Conservation (phyloP, 768 basidiomycete species). For the Coprinellus aureogranulatus region DNA sequence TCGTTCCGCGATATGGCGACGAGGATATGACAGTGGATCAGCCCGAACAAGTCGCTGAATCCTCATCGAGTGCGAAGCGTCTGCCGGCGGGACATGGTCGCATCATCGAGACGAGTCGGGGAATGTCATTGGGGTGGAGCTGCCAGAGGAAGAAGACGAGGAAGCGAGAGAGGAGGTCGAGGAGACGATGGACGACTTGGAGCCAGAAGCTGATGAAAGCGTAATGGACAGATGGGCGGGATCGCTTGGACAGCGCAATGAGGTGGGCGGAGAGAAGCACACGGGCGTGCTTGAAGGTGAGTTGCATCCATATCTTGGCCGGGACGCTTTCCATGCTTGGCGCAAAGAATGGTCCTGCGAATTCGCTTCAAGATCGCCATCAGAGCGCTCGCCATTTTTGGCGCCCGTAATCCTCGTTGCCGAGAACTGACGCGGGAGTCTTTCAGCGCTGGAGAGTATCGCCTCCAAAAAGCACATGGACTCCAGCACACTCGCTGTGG, state of each 20-base stretch:
- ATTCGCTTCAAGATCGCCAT: neutral
- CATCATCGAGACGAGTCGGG: conserved; percentile 82
- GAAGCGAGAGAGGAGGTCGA: conserved; percentile 21
- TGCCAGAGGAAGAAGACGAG: conserved; percentile 55
- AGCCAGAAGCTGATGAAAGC: conserved; percentile 30
- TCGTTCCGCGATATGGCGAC: conserved; percentile 10
- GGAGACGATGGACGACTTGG: conserved; percentile 41
- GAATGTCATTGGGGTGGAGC: conserved; percentile 67
- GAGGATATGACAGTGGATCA: conserved; percentile 2
- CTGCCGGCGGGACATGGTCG: conserved; percentile 71
- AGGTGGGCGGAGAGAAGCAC: conserved; percentile 13
- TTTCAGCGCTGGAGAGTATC: conserved; percentile 65
- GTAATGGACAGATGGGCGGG: conserved; percentile 40
- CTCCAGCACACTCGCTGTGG: conserved; percentile 36
- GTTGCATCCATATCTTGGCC: conserved; percentile 11
- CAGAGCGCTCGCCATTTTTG: neutral
- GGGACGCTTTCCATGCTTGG: conserved; percentile 7
- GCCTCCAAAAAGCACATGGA: conserved; percentile 38
- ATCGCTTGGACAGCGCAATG: conserved; percentile 28
- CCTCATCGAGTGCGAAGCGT: conserved; percentile 12
- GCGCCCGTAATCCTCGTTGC: conserved; percentile 9
- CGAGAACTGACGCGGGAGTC: conserved; percentile 21
- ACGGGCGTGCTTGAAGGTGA: conserved; percentile 25
- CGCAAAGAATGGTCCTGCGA: neutral
- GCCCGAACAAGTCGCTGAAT: conserved; percentile 5